phyloP scores from a whole-genome alignment of 106 monocot species.

The Dendrobium officinale region DNA sequence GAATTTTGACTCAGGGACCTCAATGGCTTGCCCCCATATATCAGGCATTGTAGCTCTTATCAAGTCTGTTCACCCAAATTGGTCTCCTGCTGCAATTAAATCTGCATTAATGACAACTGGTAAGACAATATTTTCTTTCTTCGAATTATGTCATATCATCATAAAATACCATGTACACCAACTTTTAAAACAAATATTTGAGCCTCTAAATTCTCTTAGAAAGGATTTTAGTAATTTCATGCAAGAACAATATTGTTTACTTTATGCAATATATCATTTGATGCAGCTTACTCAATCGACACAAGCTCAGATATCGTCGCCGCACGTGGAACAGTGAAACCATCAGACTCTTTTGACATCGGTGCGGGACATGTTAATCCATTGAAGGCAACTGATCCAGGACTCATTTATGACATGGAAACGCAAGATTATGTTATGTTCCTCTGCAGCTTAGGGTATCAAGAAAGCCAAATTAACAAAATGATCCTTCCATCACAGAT shows the following conservation, averaged over 20 bases:
- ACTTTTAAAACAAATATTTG: background rate
- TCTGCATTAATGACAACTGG: constrained; percentile 82
- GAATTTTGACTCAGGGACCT: constrained; percentile 73
- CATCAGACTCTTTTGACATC: constrained; percentile 43
- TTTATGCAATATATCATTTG: background rate
- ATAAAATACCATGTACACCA: background rate
- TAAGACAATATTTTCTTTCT: background rate
- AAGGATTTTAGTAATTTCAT: background rate
- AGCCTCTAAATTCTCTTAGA: background rate
- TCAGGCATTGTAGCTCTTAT: constrained; percentile 62
- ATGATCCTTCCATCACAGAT: constrained; percentile 21
- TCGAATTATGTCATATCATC: background rate
- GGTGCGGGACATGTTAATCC: constrained; percentile 49
- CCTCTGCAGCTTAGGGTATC: constrained; percentile 56
- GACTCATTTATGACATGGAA: constrained; percentile 49
- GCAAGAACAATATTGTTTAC: background rate
- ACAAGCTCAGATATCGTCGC: constrained; percentile 34
- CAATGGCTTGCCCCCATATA: constrained; percentile 69
- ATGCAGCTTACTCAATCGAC: constrained; percentile 39
- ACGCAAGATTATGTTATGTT: constrained; percentile 39
- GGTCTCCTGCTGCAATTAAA: constrained; percentile 73
- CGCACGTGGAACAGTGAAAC: constrained; percentile 42
- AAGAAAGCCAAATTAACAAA: constrained; percentile 13
- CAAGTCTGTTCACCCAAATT: constrained; percentile 47
- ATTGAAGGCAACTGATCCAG: constrained; percentile 35